These are phyloP conservation scores for Mycena galericulata DNA, from an alignment of 768 basidiomycete species.

Conservation along the genomic window DNA sequence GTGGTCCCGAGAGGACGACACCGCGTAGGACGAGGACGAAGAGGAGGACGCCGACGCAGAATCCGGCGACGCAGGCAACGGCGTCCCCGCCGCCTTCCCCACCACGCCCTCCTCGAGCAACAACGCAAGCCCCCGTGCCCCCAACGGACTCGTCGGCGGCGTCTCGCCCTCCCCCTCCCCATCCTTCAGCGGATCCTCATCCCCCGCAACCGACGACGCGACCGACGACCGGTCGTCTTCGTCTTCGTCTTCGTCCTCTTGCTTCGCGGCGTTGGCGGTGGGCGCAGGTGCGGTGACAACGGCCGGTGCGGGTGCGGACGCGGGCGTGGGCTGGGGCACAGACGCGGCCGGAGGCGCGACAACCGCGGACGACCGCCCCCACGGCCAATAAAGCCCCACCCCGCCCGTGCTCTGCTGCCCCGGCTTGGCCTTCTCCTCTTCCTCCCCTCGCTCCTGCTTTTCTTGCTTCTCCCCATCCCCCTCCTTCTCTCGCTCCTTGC, in stretches of 20 bases:
- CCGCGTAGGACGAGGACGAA: neutral
- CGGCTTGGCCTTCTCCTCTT: too few relatives aligned
- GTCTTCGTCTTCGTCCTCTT: neutral
- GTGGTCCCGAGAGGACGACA: neutral
- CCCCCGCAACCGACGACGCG: neutral
- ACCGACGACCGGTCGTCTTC: conserved; percentile 18
- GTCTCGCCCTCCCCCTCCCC: neutral
- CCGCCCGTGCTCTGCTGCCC: too few relatives aligned
- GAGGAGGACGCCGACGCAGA: neutral
- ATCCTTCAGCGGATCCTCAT: neutral
- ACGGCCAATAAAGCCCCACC: neutral
- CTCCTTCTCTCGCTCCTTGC: too few relatives aligned
- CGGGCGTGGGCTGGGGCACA: too few relatives aligned
- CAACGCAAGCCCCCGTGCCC: neutral
- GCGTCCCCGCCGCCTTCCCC: neutral
- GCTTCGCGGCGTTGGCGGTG: too few relatives aligned
- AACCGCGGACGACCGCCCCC: too few relatives aligned
- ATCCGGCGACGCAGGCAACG: neutral
- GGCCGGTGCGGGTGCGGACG: neutral
- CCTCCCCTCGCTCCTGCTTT: too few relatives aligned
- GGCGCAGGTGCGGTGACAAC: neutral
- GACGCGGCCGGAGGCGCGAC: too few relatives aligned
- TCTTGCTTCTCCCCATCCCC: too few relatives aligned
- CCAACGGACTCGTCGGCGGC: neutral
- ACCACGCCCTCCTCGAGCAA: neutral